Percentiles rank a stretch among this genome's conserved stretches.
Evolutionary conservation across 2,329 filamentous ascomycete genomes (phyloP).

Genomic region (Colletotrichum lupini): DNA sequence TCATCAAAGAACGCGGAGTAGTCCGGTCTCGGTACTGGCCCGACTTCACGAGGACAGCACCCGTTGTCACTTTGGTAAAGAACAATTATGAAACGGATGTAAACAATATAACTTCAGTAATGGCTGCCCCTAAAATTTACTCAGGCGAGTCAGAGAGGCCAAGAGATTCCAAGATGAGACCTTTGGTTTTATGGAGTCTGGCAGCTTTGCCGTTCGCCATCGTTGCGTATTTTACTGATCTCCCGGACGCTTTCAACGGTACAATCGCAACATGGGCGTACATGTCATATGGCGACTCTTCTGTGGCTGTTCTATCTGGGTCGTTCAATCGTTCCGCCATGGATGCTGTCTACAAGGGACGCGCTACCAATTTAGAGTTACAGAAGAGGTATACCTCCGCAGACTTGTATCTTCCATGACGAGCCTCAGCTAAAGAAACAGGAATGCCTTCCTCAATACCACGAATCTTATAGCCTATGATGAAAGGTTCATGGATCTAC

Average conservation of each 20-base stretch:
- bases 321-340: not conserved
- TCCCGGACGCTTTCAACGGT: not conserved
- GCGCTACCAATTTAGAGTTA: not conserved
- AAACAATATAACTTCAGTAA: no score
- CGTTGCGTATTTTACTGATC: not conserved
- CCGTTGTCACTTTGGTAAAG: no score
- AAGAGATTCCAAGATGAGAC: not conserved
- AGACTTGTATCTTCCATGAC: not conserved
- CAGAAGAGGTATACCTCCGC: not conserved
- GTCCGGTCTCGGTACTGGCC: no score
- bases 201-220: not conserved
- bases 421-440: no score
- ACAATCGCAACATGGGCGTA: conserved; percentile 1
- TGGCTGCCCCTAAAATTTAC: no score
- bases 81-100: no score
- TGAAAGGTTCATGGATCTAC: no score
- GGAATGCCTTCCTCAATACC: no score
- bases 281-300: not conserved
- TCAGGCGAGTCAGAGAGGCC: not conserved
- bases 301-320: not conserved
- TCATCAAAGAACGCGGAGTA: no score
- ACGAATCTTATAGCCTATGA: no score
- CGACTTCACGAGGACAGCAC: no score
- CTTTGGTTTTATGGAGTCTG: not conserved
- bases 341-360: not conserved